Conservation (phyloP, 306 rosid genomes). For the Biancaea sappan region DNA sequence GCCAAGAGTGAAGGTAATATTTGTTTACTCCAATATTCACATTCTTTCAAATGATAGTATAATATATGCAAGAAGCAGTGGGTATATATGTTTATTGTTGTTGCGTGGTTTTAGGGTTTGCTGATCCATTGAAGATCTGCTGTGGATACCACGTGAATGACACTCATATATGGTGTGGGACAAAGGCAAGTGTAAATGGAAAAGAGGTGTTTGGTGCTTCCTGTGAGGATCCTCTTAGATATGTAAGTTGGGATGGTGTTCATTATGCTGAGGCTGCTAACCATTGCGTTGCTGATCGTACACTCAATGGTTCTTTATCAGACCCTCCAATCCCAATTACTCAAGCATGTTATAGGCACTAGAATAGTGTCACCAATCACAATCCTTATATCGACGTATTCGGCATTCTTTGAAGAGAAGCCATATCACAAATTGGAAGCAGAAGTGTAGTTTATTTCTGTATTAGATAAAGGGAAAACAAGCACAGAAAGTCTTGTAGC, state of each 20-base stretch:
- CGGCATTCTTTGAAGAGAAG: not conserved
- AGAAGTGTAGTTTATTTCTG: not conserved
- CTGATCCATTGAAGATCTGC: slow-evolving; percentile 72
- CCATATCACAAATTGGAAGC: not conserved
- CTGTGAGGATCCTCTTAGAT: slow-evolving; percentile 57
- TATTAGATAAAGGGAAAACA: not conserved
- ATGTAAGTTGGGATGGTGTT: slow-evolving; percentile 85
- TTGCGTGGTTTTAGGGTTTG: slow-evolving; percentile 60
- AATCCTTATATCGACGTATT: not conserved
- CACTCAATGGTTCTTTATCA: slow-evolving; percentile 64
- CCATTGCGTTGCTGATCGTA: slow-evolving; percentile 70
- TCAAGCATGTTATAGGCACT: slow-evolving; percentile 66
- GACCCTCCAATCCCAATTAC: slow-evolving; percentile 69
- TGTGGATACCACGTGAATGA: slow-evolving; percentile 90
- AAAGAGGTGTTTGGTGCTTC: slow-evolving; percentile 64
- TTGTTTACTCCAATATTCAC: not conserved
- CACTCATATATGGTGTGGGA: slow-evolving; percentile 86
- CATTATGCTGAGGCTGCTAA: slow-evolving; percentile 89
- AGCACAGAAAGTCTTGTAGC: too few species aligned
- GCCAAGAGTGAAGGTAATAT: slow-evolving; percentile 69
- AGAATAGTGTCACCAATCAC: not conserved
- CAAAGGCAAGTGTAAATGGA: slow-evolving; percentile 54
- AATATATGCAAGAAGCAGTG: not conserved
- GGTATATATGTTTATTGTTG: not conserved
- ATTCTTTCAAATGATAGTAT: not conserved